phyloP scores from a whole-genome alignment of 1,139 yeast genomes.

The Saccharomyces uvarum region DNA sequence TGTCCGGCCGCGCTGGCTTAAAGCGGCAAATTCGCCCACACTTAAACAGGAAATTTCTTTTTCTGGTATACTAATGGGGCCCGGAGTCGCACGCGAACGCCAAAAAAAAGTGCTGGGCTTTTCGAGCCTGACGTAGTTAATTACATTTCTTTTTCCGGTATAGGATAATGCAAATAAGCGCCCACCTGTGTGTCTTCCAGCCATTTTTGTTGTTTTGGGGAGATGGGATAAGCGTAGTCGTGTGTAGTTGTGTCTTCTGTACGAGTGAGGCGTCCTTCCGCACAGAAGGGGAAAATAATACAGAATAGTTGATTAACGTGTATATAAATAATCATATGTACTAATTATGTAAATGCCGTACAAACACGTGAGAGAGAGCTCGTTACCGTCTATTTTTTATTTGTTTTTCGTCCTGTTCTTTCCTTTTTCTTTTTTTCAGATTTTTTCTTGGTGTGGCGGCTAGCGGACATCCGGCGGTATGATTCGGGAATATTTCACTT shows the following conservation, averaged over 20 bases:
- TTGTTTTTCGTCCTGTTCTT: background rate
- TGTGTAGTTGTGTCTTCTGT: background rate
- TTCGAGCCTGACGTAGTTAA: background rate
- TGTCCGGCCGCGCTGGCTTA: background rate
- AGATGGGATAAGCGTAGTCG: background rate
- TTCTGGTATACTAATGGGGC: background rate
- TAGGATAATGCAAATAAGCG: background rate
- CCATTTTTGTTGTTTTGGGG: background rate
- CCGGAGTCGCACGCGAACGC: background rate
- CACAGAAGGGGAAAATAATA: background rate
- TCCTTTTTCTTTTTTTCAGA: background rate
- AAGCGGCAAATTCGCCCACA: background rate
- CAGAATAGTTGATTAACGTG: background rate
- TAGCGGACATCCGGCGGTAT: slow-evolving; percentile 9
- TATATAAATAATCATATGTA: background rate
- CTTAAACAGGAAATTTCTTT: background rate
- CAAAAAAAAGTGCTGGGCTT: background rate
- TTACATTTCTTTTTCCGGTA: background rate
- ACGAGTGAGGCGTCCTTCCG: background rate
- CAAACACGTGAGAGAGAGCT: background rate
- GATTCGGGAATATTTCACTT: slow-evolving; percentile 22
- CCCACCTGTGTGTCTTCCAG: background rate
- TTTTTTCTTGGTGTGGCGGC: background rate
- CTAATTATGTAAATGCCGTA: background rate
- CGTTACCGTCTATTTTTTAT: background rate